These are phyloP conservation scores for Medakamo hakoo DNA, from an alignment of 139 green algal species.

Conservation along the genomic window DNA sequence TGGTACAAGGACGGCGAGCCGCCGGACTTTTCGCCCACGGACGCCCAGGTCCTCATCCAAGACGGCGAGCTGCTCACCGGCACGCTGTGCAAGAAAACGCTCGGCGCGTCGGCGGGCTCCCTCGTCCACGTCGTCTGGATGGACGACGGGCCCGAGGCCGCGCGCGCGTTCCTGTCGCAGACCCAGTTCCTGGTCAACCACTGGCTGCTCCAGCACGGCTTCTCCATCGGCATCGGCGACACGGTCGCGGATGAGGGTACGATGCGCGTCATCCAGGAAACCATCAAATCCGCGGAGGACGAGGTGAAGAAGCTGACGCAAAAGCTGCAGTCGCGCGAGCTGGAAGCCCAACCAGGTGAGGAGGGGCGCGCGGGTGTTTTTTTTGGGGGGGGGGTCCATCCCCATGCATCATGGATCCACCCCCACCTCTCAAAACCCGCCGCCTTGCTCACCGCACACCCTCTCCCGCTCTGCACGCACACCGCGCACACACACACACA, in stretches of 20 bases:
- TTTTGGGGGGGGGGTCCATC: too few relatives aligned
- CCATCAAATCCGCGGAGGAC: conserved; percentile 73
- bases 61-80: conserved; percentile 69
- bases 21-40: conserved; percentile 59
- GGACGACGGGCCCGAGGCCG: conserved; percentile 76
- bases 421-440: too few relatives aligned
- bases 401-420: too few relatives aligned
- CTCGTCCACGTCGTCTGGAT: conserved; percentile 91
- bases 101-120: conserved; percentile 63
- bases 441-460: too few relatives aligned
- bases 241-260: conserved; percentile 84
- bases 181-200: conserved; percentile 82
- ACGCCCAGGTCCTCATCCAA: conserved; percentile 87
- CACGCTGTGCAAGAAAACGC: conserved; percentile 90
- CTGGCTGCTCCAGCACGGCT: conserved; percentile 89
- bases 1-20: conserved; percentile 79
- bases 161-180: conserved; percentile 60
- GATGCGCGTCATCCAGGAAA: conserved; percentile 81
- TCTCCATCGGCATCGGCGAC: conserved; percentile 95
- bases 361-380: too few relatives aligned
- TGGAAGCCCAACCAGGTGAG: conserved; percentile 91
- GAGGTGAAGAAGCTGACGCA: conserved; percentile 74
- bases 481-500: too few relatives aligned
- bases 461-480: conserved; percentile 25
- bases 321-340: conserved; percentile 52